Base-by-base conservation (phyloP, 176 grass and related monocot genomes). In the Themeda triandra region DNA sequence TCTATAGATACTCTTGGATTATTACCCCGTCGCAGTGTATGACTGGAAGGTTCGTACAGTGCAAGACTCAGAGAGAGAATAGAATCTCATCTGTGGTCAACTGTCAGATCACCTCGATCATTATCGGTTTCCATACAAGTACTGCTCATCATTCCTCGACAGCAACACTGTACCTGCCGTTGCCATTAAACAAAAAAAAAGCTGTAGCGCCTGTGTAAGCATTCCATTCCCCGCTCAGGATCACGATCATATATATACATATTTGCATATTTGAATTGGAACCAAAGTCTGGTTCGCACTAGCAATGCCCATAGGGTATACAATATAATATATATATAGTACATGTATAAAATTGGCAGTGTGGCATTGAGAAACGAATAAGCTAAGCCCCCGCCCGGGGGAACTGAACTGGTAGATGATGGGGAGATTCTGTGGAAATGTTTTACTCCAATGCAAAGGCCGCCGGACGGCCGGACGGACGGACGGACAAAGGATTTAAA, bases 361-460 rank as follows among this genome's bases (percentile, higher is more conserved):
- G 39, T 83, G 74, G 33, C 59, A 87, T 90, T 69, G 39, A 75
- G 75, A 73, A 54, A 54, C 51, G 7, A 35, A 59, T 59, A 59
- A 59, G 21, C 23, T 59, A 59, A 24, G 54, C 54, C 2, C 8
- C 53, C 8, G 54, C 2, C 8, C 53, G 7, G 54, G 2, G 54
- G 21, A n/a, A 10, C 21, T 58, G 21, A 59, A 59, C 54, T 24
- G 54, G 18, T 60, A 13, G 10, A 53, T 8, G 4, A 60, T 44
- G 2, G 13, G 65, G 30, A 73, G 58, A 90, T 90, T 86, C 84
- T 23, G 8, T 79, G 80, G 80, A 75, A 75, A 79, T 86, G 84
- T 90, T 90, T 87, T 90, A 90, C 88, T 90, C 84, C 88, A 87
- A 87, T 73, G 86, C 84, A 84, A 86, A 79, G 66, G 66, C 66